A percentile compares a stretch with the other conserved stretches of the same genome.
phyloP scores from a whole-genome alignment of 805 yeast genomes.

The Ogataea angusta region DNA sequence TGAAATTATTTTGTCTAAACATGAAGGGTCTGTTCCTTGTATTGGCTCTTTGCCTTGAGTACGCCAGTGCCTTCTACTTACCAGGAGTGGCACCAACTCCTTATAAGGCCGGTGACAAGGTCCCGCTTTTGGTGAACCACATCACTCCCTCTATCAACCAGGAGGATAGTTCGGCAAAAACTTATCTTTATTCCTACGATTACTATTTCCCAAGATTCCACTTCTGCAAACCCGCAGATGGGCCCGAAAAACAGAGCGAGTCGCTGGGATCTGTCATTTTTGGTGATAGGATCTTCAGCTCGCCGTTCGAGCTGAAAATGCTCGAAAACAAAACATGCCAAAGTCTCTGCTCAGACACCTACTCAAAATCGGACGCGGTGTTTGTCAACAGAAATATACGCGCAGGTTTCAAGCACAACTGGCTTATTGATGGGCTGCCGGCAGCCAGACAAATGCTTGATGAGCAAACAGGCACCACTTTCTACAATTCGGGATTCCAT shows the following conservation, averaged over 20 bases:
- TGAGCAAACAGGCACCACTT: conserved; percentile 52
- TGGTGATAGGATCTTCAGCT: conserved; percentile 92
- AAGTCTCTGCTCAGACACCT: conserved; percentile 58
- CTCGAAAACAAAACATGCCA: conserved; percentile 67
- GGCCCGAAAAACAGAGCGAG: conserved; percentile 73
- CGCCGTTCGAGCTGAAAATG: conserved; percentile 84
- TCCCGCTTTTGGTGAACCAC: conserved; percentile 84
- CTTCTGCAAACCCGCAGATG: conserved; percentile 74
- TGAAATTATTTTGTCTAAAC: background rate
- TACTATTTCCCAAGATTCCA: conserved; percentile 81
- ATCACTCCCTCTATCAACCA: conserved; percentile 70
- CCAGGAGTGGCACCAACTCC: conserved; percentile 97
- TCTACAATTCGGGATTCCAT: conserved; percentile 78
- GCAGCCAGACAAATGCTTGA: conserved; percentile 68
- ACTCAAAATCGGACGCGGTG: conserved; percentile 61
- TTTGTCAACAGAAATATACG: conserved; percentile 77
- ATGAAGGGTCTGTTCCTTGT: conserved; percentile 8
- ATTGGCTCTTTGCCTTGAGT: conserved; percentile 8
- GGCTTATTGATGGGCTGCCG: conserved; percentile 95
- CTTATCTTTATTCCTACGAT: conserved; percentile 70
- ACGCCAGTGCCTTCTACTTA: conserved; percentile 65
- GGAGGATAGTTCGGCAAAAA: conserved; percentile 42
- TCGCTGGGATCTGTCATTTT: conserved; percentile 89
- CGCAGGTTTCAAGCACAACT: conserved; percentile 83
- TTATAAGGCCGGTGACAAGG: conserved; percentile 65